A percentile compares a stretch with the other conserved stretches of the same genome.
Evolutionary conservation across 768 basidiomycete species (phyloP).

Genomic region (Tephrocybe sp.): DNA sequence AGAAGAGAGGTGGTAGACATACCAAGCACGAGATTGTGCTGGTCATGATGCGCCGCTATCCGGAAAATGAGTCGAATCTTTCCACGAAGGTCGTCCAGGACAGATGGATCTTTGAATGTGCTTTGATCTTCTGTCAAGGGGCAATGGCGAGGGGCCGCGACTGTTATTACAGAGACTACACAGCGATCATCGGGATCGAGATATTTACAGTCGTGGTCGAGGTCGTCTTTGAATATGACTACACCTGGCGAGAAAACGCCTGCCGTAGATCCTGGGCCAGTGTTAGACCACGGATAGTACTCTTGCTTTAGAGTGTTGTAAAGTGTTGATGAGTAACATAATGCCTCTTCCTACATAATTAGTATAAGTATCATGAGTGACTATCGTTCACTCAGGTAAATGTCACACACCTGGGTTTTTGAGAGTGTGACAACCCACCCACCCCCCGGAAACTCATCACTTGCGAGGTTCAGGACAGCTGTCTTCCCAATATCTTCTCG

Average conservation of each 20-base stretch:
- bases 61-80: conserved; percentile 45
- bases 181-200: conserved; percentile 29
- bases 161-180: conserved; percentile 44
- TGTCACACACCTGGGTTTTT: conserved; percentile 29
- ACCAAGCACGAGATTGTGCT: conserved; percentile 40
- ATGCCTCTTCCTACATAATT: conserved; percentile 39
- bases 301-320: conserved; percentile 37
- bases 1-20: conserved; percentile 6
- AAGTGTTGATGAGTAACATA: conserved; percentile 49
- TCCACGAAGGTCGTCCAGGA: conserved; percentile 35
- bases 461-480: conserved; percentile 41
- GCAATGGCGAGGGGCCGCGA: conserved; percentile 39
- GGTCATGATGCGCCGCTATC: conserved; percentile 38
- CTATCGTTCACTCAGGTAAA: neutral
- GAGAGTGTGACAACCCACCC: conserved; percentile 29
- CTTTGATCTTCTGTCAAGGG: conserved; percentile 26
- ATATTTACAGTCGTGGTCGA: conserved; percentile 40
- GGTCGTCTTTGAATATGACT: conserved; percentile 47
- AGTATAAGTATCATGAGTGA: too few relatives aligned
- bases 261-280: conserved; percentile 37
- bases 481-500: conserved; percentile 26
- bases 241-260: conserved; percentile 46
- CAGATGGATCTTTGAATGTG: conserved; percentile 22
- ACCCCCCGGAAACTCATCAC: conserved; percentile 31
- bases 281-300: conserved; percentile 49